Evolutionary conservation across 2,329 filamentous ascomycete genomes (phyloP), one percentile per base, ranked within the genome.

Genomic region (Fusarium compactum): DNA sequence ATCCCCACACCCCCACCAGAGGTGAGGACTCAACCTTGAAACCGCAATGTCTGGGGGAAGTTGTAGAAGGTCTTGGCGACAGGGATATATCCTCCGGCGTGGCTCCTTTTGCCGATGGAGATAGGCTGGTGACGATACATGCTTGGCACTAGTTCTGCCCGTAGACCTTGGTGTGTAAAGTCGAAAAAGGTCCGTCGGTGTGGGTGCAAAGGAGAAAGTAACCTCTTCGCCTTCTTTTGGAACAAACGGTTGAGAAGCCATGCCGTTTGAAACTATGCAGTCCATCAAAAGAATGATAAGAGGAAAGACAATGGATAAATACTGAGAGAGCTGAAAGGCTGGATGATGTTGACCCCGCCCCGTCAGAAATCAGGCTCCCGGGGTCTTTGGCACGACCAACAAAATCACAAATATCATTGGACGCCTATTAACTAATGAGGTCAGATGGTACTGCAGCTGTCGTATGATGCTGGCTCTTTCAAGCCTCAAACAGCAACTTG

Each of bases 1-100:
- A 0, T 6, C 3, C 5, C 5, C 5, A 14, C 32, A 48, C 1
- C 11, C 0, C 54, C 54, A 57, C 2, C 0, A 2, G 1, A 57
- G 30, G n/a, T 50, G 44, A 4, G 2, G 2, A 2, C 9, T 9
- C 3, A 54, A 6, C 9, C 8, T n/a, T 3, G 0, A 3, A 7
- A 40, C 27, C 2, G 51, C 38, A 1, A 25, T 1, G 2, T 4
- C 0, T 18, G 38, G 4, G 4, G 27, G n/a, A 3, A 45, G 20
- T 7, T 30, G 15, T 11, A 57, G 22, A 8, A 56, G 14, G 5
- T 48, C 43, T 24, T 11, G 4, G 1, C 20, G 10, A 10, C 24
- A 30, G 5, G 25, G 25, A 7, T 25, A 25, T 25, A 5, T 4
- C 6, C 4, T 24, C 24, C 24, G 24, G 24, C 24, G 24, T 24